Conservation (phyloP, 768 basidiomycete species). For the Pleurotus djamor region DNA sequence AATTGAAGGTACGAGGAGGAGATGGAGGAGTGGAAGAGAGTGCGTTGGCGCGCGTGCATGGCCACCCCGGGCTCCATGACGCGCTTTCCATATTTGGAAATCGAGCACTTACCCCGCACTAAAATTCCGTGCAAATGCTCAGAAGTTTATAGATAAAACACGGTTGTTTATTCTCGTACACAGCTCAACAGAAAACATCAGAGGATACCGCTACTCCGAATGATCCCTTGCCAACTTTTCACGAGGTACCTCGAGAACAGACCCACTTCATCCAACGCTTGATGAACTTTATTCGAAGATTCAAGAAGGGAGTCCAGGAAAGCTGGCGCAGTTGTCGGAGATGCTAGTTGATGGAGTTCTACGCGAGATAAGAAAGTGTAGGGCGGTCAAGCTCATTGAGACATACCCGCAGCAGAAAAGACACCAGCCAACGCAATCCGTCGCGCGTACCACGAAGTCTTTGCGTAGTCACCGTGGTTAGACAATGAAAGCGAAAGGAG, state of each 20-base stretch:
- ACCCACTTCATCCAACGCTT: slow-evolving; percentile 47
- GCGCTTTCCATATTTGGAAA: too few relatives aligned
- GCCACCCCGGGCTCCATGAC: background rate
- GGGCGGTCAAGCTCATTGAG: background rate
- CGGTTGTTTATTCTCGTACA: background rate
- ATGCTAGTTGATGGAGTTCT: slow-evolving; percentile 84
- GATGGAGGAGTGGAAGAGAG: background rate
- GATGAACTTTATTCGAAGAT: slow-evolving; percentile 40
- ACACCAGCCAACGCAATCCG: slow-evolving; percentile 64
- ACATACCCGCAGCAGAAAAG: slow-evolving; percentile 69
- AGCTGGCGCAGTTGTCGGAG: slow-evolving; percentile 59
- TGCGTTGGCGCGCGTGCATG: background rate
- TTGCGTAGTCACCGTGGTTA: too few relatives aligned
- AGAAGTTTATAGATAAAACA: background rate
- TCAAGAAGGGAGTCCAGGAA: slow-evolving; percentile 70
- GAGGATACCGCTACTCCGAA: slow-evolving; percentile 63
- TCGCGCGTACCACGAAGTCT: slow-evolving; percentile 75
- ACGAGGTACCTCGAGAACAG: slow-evolving; percentile 60
- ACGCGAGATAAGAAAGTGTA: slow-evolving; percentile 1
- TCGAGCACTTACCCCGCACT: too few relatives aligned
- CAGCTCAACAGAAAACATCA: slow-evolving; percentile 11
- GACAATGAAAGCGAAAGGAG: background rate
- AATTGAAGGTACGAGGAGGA: background rate
- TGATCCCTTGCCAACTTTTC: slow-evolving; percentile 71
- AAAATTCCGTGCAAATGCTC: background rate